Conservation (phyloP, 2,329 filamentous ascomycete species). For the Teratosphaeria pseudoeucalypti region DNA sequence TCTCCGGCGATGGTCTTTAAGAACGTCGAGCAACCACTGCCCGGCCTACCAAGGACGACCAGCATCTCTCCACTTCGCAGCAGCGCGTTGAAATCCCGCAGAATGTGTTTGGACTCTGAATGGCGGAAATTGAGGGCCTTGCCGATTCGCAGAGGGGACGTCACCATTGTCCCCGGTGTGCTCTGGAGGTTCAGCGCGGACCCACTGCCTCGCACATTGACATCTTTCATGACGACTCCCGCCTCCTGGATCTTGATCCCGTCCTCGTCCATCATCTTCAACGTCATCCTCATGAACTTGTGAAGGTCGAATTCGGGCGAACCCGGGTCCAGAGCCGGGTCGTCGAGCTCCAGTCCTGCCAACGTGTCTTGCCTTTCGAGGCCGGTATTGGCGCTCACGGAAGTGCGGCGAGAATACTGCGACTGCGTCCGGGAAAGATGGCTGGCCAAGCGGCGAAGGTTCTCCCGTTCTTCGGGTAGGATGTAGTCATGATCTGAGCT, state of each 20-base stretch:
- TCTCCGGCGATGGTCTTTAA: slow-evolving; percentile 54
- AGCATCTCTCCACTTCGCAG: slow-evolving; percentile 41
- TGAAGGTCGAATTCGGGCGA: slow-evolving; percentile 44
- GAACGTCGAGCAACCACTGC: slow-evolving; percentile 53
- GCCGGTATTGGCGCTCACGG: slow-evolving; percentile 6
- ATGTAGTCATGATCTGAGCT: slow-evolving; percentile 10
- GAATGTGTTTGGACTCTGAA: slow-evolving; percentile 44
- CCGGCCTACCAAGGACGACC: slow-evolving; percentile 37
- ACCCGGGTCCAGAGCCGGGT: slow-evolving; percentile 43
- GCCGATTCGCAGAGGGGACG: slow-evolving; percentile 47
- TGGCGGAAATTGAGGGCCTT: slow-evolving; percentile 44
- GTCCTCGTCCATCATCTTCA: slow-evolving; percentile 44
- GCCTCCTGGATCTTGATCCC: slow-evolving; percentile 44
- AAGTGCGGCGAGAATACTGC: slow-evolving; percentile 8
- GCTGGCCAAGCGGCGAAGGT: slow-evolving; percentile 7
- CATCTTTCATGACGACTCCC: slow-evolving; percentile 54
- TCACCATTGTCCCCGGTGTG: slow-evolving; percentile 51
- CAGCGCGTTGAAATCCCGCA: slow-evolving; percentile 44
- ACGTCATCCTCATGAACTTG: slow-evolving; percentile 42
- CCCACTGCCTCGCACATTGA: slow-evolving; percentile 58
- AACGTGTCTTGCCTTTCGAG: slow-evolving; percentile 19
- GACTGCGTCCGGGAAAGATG: slow-evolving; percentile 14
- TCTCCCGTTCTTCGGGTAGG: slow-evolving; percentile 7
- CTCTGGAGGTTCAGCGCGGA: slow-evolving; percentile 58
- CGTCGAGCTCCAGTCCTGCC: slow-evolving; percentile 32